Conservation (phyloP, 768 basidiomycete genomes). For the Podaxis sp. region DNA sequence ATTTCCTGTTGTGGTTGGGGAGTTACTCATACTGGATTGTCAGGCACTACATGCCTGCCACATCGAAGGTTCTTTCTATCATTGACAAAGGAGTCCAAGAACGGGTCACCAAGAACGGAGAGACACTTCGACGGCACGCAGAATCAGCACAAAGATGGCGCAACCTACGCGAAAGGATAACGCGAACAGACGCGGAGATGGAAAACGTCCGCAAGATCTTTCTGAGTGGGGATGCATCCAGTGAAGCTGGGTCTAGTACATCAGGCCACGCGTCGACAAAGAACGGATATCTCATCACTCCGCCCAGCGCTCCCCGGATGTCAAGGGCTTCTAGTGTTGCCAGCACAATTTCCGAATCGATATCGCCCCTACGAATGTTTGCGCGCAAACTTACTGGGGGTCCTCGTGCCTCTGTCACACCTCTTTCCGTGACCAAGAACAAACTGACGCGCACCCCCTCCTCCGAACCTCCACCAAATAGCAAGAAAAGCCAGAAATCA, state of each 20-base stretch:
- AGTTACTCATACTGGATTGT: constrained; percentile 7
- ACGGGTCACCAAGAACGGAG: constrained; percentile 94
- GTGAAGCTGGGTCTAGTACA: constrained; percentile 70
- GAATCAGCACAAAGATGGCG: constrained; percentile 89
- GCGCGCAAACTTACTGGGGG: constrained; percentile 67
- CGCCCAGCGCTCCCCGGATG: constrained; percentile 48
- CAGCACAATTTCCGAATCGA: constrained; percentile 68
- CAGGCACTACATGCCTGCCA: constrained; percentile 94
- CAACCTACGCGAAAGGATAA: constrained; percentile 75
- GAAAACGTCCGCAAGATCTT: constrained; percentile 64
- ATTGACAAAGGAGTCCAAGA: constrained; percentile 94
- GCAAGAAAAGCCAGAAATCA: constrained; percentile 56
- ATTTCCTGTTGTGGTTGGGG: constrained; percentile 15
- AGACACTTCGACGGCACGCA: constrained; percentile 85
- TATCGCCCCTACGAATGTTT: constrained; percentile 79
- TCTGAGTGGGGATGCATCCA: constrained; percentile 50
- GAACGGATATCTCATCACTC: constrained; percentile 64
- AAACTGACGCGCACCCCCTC: constrained; percentile 45
- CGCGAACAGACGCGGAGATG: constrained; percentile 82
- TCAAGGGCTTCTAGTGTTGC: constrained; percentile 46
- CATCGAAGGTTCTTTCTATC: constrained; percentile 87
- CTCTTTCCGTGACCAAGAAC: constrained; percentile 39
- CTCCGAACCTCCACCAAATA: constrained; percentile 50
- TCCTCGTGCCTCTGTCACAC: constrained; percentile 33
- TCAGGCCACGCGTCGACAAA: constrained; percentile 54